phyloP scores from a whole-genome alignment of 768 basidiomycete species.

The Naganishia friedmannii region DNA sequence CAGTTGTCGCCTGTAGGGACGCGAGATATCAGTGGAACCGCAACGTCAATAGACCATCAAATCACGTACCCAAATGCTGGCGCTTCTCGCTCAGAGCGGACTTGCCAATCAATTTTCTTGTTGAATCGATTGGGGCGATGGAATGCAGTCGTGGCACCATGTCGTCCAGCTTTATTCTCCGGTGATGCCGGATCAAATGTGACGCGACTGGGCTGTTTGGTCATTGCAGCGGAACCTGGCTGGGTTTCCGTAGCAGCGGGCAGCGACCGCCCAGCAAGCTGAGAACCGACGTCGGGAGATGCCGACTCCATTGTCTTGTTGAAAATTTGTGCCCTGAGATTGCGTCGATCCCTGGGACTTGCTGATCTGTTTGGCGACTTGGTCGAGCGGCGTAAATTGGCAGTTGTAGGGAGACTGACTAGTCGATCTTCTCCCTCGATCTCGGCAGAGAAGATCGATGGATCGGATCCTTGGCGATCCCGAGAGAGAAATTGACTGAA shows the following conservation, averaged over 20 bases:
- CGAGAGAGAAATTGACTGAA: conserved; percentile 20
- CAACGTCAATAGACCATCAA: conserved; percentile 32
- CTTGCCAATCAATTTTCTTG: conserved; percentile 8
- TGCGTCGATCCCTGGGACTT: conserved; percentile 27
- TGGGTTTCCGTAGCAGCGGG: background rate
- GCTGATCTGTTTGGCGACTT: conserved; percentile 26
- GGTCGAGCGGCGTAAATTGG: conserved; percentile 9
- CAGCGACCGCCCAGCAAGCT: background rate
- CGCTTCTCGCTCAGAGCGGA: background rate
- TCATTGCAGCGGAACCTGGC: background rate
- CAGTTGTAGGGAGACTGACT: conserved; percentile 1
- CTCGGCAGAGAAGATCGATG: conserved; percentile 8
- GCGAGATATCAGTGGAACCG: conserved; percentile 34
- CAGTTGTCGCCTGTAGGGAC: background rate
- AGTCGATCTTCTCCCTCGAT: conserved; percentile 21
- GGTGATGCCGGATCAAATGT: conserved; percentile 1
- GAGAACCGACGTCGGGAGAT: conserved; percentile 8
- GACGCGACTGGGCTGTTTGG: conserved; percentile 8
- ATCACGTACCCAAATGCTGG: conserved; percentile 16
- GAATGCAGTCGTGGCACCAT: background rate
- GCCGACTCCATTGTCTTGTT: conserved; percentile 14
- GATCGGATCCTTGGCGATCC: conserved; percentile 10
- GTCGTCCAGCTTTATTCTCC: background rate
- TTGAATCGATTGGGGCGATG: background rate
- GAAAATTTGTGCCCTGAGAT: conserved; percentile 21